These are phyloP conservation scores for Nicotiana otophora DNA, from an alignment of 257 asterid species.

Conservation along the genomic window DNA sequence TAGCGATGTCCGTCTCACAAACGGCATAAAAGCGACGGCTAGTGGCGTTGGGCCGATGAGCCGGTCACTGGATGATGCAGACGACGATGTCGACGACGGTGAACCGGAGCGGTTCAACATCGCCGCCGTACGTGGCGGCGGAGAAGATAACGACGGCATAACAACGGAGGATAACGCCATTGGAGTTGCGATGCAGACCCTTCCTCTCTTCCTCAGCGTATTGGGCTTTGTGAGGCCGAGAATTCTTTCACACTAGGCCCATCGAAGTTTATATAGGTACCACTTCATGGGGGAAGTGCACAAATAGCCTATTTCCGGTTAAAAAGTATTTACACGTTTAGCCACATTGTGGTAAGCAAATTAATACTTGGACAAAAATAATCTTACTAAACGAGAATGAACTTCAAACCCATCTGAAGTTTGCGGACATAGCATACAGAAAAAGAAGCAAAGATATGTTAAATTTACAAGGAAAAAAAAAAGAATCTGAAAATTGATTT, in stretches of 20 bases:
- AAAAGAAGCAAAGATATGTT: too few species aligned
- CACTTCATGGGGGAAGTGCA: too few species aligned
- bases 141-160: conserved; percentile 27
- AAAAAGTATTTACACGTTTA: too few species aligned
- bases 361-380: too few species aligned
- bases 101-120: background rate
- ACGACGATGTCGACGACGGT: conserved; percentile 17
- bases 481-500: too few species aligned
- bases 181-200: background rate
- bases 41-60: conserved; percentile 14
- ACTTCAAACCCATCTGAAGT: too few species aligned
- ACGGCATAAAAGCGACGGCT: conserved; percentile 16
- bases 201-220: background rate
- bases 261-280: background rate
- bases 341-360: too few species aligned
- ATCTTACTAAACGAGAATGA: too few species aligned
- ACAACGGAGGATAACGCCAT: conserved; percentile 44
- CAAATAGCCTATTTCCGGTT: too few species aligned
- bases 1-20: background rate
- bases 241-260: background rate
- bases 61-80: conserved; percentile 23
- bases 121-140: conserved; percentile 28
- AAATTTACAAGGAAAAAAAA: too few species aligned
- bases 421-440: too few species aligned
- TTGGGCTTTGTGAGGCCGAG: conserved; percentile 5